Evolutionary conservation across 176 grass and related monocot species (phyloP).

Genomic region (Aegilops umbellulata): DNA sequence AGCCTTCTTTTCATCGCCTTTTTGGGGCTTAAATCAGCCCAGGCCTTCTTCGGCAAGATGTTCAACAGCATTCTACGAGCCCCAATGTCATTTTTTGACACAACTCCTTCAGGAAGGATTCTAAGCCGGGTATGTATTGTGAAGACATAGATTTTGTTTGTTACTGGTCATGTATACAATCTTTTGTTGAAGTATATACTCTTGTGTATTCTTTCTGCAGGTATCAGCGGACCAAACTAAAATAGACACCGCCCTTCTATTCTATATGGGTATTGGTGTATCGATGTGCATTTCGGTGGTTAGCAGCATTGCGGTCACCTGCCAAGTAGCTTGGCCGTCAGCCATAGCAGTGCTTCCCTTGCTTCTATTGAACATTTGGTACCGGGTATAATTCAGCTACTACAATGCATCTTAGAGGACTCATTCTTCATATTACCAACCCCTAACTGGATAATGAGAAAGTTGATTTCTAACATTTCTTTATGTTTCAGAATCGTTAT

Average conservation of each 20-base stretch:
- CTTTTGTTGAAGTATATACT: neutral
- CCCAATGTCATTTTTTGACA: slow-evolving; percentile 97
- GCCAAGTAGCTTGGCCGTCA: slow-evolving; percentile 91
- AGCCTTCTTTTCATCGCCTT: slow-evolving; percentile 57
- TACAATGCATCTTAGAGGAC: neutral
- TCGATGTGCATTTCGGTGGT: slow-evolving; percentile 86
- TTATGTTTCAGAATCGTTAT: slow-evolving; percentile 56
- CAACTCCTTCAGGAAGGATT: slow-evolving; percentile 94
- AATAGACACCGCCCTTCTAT: slow-evolving; percentile 71
- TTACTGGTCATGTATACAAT: neutral
- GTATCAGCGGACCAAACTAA: slow-evolving; percentile 85
- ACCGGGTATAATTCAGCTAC: slow-evolving; percentile 62
- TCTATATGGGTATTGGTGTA: slow-evolving; percentile 54
- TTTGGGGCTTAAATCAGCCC: slow-evolving; percentile 66
- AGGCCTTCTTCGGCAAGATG: slow-evolving; percentile 79
- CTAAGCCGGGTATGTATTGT: slow-evolving; percentile 74
- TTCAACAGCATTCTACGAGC: slow-evolving; percentile 84
- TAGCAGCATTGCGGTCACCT: slow-evolving; percentile 63
- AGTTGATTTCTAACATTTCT: neutral
- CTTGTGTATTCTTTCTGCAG: slow-evolving; percentile 35
- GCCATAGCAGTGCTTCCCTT: slow-evolving; percentile 71
- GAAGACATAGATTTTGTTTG: neutral
- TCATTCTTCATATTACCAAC: neutral
- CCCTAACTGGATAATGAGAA: neutral
- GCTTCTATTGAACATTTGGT: slow-evolving; percentile 82